Base-by-base conservation (phyloP, 2,329 filamentous ascomycete genomes). In the Aureobasidium zeae region DNA sequence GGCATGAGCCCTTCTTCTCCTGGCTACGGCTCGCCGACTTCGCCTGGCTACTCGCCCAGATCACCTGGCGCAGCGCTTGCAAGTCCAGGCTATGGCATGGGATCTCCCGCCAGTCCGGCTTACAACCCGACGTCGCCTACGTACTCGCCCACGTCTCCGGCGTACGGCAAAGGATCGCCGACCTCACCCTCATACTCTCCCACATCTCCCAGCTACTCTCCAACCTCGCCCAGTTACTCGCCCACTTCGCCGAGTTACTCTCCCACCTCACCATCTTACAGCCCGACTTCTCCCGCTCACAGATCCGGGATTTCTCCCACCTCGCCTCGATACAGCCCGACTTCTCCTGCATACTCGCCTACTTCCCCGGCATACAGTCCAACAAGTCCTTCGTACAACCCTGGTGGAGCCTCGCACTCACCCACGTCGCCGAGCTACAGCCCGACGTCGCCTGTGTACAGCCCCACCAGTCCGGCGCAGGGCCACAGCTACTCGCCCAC, bases 181-280 rank as follows among this genome's bases (percentile, higher is more conserved):
- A 76, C 72, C 1, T 73, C 70, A 28, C 77, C 76, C 7, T 76
- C 76, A 2, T 87, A 86, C 64, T 86, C 83, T 31, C 85, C 86
- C 3, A 86, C 84, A 0, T 89, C 84, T 35, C 84, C 69, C 63
- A 81, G 64, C 58, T 77, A 59, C 67, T 77, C 48, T 66, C 66
- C 63, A 22, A 65, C 65, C 2, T 84, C 83, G 61, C 74, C 84
- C 52, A 74, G 74, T 57, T 83, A 83, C 63, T 88, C 83, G 33
- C 79, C 86, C 30, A 76, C 77, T 47, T 74, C 61, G 6, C 67
- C 65, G 34, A 58, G 56, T 25, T 65, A 64, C 51, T 73, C 71
- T 45, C 70, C 71, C 4, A 72, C 68, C 2, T 56, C 53, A 9
- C 56, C 56, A n/a, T 35, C 22, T 10, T 47, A 48, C 47, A 56